Evolutionary conservation across 176 grass and related monocot genomes (phyloP).

Genomic region (Chrysopogon serrulatus): DNA sequence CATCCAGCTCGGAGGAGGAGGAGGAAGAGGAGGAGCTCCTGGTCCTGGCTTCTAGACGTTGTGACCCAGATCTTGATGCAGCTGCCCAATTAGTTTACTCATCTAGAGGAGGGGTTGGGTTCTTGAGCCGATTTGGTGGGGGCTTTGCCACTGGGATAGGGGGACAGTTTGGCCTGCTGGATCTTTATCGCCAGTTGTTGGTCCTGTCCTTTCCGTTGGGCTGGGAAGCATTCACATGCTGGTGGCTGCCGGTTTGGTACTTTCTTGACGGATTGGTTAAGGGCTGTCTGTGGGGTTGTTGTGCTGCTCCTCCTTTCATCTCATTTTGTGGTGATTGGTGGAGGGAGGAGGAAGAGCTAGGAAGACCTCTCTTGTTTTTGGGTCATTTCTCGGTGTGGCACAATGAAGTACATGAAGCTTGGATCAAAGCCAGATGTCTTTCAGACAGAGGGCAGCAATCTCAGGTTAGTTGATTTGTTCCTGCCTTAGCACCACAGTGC

Average conservation of each 20-base stretch:
- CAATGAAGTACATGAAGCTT: constrained; percentile 99
- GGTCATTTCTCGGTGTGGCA: constrained; percentile 18
- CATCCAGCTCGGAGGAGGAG: constrained; percentile 37
- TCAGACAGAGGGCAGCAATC: constrained; percentile 66
- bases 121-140: constrained; percentile 45
- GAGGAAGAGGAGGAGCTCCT: background rate
- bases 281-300: constrained; percentile 51
- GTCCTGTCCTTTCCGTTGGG: constrained; percentile 26
- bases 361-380: background rate
- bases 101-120: constrained; percentile 37
- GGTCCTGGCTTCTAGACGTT: constrained; percentile 39
- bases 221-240: constrained; percentile 41
- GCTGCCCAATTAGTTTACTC: constrained; percentile 41
- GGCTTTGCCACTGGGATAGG: constrained; percentile 35
- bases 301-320: constrained; percentile 30
- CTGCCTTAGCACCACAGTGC: background rate
- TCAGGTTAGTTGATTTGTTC: constrained; percentile 58
- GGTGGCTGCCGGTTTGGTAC: constrained; percentile 31
- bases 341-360: constrained; percentile 16
- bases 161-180: constrained; percentile 42
- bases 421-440: constrained; percentile 94
- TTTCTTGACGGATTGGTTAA: constrained; percentile 52
- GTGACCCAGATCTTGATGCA: constrained; percentile 56
- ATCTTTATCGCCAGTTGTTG: constrained; percentile 51
- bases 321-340: constrained; percentile 19